Evolutionary conservation across 345 rosid genomes (phyloP), one percentile per base, ranked within the genome.

Genomic region (Cardamine resedifolia): DNA sequence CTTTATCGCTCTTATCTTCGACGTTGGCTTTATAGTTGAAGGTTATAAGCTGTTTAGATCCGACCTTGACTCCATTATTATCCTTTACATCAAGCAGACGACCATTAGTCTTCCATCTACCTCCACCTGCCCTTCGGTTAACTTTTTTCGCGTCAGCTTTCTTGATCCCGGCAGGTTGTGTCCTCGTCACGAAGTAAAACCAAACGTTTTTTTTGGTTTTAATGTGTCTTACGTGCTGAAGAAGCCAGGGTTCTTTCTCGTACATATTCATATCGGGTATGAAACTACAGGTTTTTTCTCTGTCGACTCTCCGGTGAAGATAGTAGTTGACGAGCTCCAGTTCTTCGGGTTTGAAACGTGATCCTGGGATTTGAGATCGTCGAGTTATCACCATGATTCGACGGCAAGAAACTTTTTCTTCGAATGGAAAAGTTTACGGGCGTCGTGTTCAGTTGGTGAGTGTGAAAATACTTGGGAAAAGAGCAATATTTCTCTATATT

Each of bases 241-340:
- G 8, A 71, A 61, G 62, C 76, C 62, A 62, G 0, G 76, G 75
- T 39, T 19, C 68, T 51, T 53, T 39, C 53, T 61, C 33, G 75
- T 71, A 71, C 30, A 71, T 5, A 41, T 61, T 18, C 0, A 19
- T 39, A 3, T 71, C 61, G 7, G 52, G 10, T 71, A 62, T 20
- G 50, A n/a, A 62, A 18, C 31, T 8, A 27, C 4, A 18, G 3
- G 8, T 23, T 38, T 36, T 14, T 3, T 14, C 20, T 50, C 11
- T 9, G 3, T 61, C 43, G 12, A 38, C 38, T 38, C 12, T 62
- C 31, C 41, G n/a, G 23, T 52, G 30, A 36, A 71, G 75, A 57
- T 4, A n/a, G 30, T 26, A 10, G 59, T 71, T 14, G 6, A 71
- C 2, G 39, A 71, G 75, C 51, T 60, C 43, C 19, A 26, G 0